Percentiles rank a stretch among this genome's conserved stretches.
phyloP scores from a whole-genome alignment of 2,329 filamentous ascomycete genomes.

The Venturiaceae sp. region DNA sequence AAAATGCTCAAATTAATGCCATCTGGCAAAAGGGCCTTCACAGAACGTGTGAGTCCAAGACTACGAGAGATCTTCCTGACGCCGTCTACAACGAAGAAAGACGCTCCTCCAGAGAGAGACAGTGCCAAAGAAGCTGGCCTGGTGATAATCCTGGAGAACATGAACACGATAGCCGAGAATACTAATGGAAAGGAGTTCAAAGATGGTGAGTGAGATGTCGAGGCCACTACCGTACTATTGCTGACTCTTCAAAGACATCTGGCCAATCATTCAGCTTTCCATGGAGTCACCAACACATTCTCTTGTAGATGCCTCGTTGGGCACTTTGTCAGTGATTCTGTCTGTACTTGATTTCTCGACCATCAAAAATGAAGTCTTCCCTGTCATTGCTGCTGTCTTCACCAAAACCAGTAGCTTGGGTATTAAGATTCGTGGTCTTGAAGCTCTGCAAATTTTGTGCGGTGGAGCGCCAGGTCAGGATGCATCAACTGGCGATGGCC shows the following conservation, averaged over 20 bases:
- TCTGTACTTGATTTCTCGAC: slow-evolving; percentile 91
- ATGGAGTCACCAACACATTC: slow-evolving; percentile 85
- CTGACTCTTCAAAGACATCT: slow-evolving; percentile 52
- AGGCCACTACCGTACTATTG: neutral
- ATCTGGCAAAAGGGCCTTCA: slow-evolving; percentile 66
- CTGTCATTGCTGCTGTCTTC: slow-evolving; percentile 82
- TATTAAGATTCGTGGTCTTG: slow-evolving; percentile 87
- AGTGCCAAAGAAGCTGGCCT: slow-evolving; percentile 77
- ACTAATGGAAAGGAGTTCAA: slow-evolving; percentile 90
- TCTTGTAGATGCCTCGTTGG: slow-evolving; percentile 75
- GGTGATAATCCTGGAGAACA: slow-evolving; percentile 83
- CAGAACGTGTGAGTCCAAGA: slow-evolving; percentile 75
- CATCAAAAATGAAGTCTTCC: slow-evolving; percentile 94
- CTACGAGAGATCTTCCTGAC: slow-evolving; percentile 74
- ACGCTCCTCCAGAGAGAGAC: slow-evolving; percentile 59
- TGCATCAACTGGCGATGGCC: slow-evolving; percentile 50
- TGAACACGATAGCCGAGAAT: slow-evolving; percentile 65
- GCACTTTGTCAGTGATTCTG: slow-evolving; percentile 68
- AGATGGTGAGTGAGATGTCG: slow-evolving; percentile 51
- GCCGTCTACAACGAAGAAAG: slow-evolving; percentile 31
- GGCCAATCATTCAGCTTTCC: slow-evolving; percentile 75
- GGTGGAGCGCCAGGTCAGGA: slow-evolving; percentile 54
- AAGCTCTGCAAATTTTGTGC: slow-evolving; percentile 83
- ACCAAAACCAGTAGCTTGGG: slow-evolving; percentile 85
- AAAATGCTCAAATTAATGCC: slow-evolving; percentile 76